Percentiles rank a stretch among this genome's conserved stretches.
Conservation (phyloP, 2,329 filamentous ascomycete species). For the Colletotrichum sp. region DNA sequence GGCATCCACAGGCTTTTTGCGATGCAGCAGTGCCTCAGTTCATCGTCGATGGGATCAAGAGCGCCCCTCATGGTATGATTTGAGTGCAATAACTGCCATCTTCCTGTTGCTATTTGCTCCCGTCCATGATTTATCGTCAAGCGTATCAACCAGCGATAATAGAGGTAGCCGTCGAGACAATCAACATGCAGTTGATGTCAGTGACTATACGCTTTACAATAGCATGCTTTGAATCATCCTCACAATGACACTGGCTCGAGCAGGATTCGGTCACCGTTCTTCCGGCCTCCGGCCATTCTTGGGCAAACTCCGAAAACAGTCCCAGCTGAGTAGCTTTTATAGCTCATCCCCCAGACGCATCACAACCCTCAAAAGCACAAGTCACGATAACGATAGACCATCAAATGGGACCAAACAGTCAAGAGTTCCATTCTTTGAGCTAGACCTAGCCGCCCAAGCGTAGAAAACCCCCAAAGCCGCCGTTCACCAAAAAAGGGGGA, state of each 20-base stretch:
- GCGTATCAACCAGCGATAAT: neutral
- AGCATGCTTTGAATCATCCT: neutral
- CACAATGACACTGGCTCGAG: neutral
- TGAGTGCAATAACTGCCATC: neutral
- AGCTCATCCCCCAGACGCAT: neutral
- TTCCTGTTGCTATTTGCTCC: neutral
- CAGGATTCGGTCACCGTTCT: neutral
- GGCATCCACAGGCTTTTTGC: neutral
- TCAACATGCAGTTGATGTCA: neutral
- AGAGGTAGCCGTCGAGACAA: neutral
- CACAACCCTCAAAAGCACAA: neutral
- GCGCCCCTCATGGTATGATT: neutral
- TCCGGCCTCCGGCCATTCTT: accelerated
- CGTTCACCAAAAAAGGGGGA: slow-evolving; percentile 2
- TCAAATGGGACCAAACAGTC: slow-evolving; percentile 18
- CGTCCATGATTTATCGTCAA: neutral
- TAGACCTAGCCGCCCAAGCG: slow-evolving; percentile 18
- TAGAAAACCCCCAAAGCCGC: slow-evolving; percentile 12
- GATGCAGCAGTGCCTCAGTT: neutral
- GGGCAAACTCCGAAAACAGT: neutral
- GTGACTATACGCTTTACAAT: neutral
- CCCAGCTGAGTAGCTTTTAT: neutral
- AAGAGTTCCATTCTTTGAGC: slow-evolving; percentile 21
- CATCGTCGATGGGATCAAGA: neutral
- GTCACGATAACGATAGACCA: neutral